Evolutionary conservation across 148 eudicot species (phyloP).

Genomic region (Amaranthus cruentus): DNA sequence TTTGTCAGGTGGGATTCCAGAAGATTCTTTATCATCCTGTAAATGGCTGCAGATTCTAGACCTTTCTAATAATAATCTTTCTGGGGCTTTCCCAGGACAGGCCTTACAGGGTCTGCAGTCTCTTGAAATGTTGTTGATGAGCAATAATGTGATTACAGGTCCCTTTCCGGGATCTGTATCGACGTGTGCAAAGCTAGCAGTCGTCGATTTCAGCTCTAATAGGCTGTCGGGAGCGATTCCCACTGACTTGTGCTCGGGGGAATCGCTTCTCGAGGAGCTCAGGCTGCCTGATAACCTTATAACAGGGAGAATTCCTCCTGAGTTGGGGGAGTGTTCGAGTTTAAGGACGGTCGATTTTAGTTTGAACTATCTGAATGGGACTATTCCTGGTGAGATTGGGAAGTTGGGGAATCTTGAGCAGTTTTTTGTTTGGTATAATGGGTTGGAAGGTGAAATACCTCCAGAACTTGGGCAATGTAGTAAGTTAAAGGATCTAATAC

Average conservation of each 20-base stretch:
- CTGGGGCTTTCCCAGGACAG: conserved; percentile 57
- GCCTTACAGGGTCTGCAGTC: conserved; percentile 51
- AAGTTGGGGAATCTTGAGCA: conserved; percentile 66
- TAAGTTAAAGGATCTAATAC: conserved; percentile 71
- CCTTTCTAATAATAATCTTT: conserved; percentile 63
- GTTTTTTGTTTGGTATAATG: conserved; percentile 89
- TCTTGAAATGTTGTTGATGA: conserved; percentile 49
- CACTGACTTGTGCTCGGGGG: conserved; percentile 57
- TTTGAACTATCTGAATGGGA: conserved; percentile 71
- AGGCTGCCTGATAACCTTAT: conserved; percentile 73
- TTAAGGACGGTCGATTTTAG: conserved; percentile 74
- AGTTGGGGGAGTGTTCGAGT: conserved; percentile 53
- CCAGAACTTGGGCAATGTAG: conserved; percentile 65
- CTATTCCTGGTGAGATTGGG: conserved; percentile 71
- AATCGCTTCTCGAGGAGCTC: conserved; percentile 64
- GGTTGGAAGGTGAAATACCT: conserved; percentile 75
- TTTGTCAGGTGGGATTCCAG: conserved; percentile 61
- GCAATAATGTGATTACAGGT: conserved; percentile 65
- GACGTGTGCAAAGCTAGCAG: conserved; percentile 49
- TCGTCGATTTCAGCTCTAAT: conserved; percentile 84
- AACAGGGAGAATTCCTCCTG: conserved; percentile 62
- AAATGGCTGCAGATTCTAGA: conserved; percentile 66
- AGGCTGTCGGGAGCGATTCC: conserved; percentile 67
- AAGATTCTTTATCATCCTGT: conserved; percentile 54
- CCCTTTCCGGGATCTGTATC: conserved; percentile 59